These are phyloP conservation scores for Sphagnum fallax DNA, from an alignment of 228 moss, liverwort and hornwort genomes.

Conservation along the genomic window DNA sequence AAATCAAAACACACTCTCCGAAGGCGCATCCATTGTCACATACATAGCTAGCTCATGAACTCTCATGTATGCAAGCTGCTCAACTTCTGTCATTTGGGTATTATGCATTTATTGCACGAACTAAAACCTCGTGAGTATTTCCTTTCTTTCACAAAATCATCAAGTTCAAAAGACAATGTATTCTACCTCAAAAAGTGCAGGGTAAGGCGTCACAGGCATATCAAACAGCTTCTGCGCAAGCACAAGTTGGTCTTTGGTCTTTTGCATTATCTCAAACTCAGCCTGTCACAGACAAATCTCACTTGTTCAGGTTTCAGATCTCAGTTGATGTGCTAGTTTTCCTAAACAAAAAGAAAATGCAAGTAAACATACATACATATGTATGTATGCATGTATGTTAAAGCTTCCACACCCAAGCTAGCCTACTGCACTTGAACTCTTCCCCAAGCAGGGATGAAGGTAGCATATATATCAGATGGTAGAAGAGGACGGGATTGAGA, in stretches of 20 bases:
- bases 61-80: too few relatives aligned
- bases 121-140: background rate
- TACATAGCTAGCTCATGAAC: too few relatives aligned
- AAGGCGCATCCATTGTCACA: too few relatives aligned
- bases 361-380: too few relatives aligned
- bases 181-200: conserved; percentile 69
- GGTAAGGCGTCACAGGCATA: conserved; percentile 73
- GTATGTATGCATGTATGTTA: too few relatives aligned
- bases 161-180: background rate
- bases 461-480: background rate
- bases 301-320: too few relatives aligned
- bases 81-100: background rate
- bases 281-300: conserved; percentile 15
- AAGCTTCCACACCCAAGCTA: too few relatives aligned
- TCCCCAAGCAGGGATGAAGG: too few relatives aligned
- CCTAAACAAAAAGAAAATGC: too few relatives aligned
- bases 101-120: background rate
- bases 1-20: too few relatives aligned
- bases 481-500: background rate
- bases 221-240: conserved; percentile 86
- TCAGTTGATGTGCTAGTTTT: too few relatives aligned
- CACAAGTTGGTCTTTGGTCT: conserved; percentile 60
- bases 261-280: conserved; percentile 32
- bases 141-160: background rate
- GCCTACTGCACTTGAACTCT: too few relatives aligned